A percentile compares a stretch with the other conserved stretches of the same genome.
These are phyloP conservation scores for Passiflora organensis DNA, from an alignment of 345 rosid genomes.

Conservation along the genomic window DNA sequence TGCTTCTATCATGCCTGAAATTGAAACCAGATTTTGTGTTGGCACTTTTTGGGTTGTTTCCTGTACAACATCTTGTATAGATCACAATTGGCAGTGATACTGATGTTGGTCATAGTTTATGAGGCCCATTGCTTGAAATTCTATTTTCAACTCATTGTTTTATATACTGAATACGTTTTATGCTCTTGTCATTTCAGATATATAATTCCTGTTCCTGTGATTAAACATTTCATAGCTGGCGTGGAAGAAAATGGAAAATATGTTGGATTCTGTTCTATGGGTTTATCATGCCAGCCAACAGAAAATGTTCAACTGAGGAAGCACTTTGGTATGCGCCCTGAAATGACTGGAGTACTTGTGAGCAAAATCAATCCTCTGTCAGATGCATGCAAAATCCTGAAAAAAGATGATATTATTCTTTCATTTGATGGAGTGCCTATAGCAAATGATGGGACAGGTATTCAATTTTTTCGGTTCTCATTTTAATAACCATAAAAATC, in stretches of 20 bases:
- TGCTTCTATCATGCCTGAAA: neutral
- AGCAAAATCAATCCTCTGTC: slow-evolving; percentile 82
- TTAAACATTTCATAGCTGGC: slow-evolving; percentile 67
- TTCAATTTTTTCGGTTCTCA: neutral
- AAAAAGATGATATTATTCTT: slow-evolving; percentile 75
- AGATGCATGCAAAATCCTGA: slow-evolving; percentile 46
- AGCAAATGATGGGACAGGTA: slow-evolving; percentile 92
- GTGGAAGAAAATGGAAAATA: slow-evolving; percentile 68
- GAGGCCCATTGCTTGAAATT: neutral
- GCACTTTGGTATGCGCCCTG: slow-evolving; percentile 52
- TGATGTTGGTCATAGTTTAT: neutral
- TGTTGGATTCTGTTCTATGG: slow-evolving; percentile 75
- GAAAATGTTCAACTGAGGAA: slow-evolving; percentile 76
- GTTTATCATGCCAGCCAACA: slow-evolving; percentile 76
- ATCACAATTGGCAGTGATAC: too few relatives aligned
- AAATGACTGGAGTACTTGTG: slow-evolving; percentile 74
- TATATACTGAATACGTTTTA: slow-evolving; percentile 6
- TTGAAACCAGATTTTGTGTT: neutral
- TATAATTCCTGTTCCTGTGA: slow-evolving; percentile 81
- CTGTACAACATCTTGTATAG: too few relatives aligned
- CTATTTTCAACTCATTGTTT: neutral
- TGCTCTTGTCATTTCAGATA: slow-evolving; percentile 44
- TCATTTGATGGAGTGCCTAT: slow-evolving; percentile 72
- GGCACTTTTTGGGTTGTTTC: too few relatives aligned
- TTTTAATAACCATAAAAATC: too few relatives aligned